Percentiles rank a stretch among this genome's conserved stretches.
phyloP scores from a whole-genome alignment of 257 asterid genomes.

The Anisodus acutangulus region DNA sequence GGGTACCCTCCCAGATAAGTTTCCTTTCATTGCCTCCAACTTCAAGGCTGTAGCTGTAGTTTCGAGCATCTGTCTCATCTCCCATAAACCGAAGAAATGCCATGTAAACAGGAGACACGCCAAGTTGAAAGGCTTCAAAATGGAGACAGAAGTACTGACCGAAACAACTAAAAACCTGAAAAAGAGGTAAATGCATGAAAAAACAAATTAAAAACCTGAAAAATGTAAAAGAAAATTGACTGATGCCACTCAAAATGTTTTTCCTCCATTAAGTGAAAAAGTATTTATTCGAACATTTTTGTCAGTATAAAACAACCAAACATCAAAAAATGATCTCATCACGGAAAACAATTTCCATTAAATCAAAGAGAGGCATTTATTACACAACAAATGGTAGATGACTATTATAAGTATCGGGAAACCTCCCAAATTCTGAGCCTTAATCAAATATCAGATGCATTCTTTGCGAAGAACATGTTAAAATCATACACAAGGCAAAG shows the following conservation, averaged over 20 bases:
- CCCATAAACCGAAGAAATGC: too few species aligned
- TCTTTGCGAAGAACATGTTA: background rate
- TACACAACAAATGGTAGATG: background rate
- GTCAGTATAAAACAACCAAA: background rate
- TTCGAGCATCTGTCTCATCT: too few species aligned
- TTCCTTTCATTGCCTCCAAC: too few species aligned
- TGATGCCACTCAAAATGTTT: background rate
- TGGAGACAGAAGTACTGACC: conserved; percentile 44
- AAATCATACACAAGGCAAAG: background rate
- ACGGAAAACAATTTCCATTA: too few species aligned
- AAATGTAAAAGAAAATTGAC: background rate
- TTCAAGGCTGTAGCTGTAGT: too few species aligned
- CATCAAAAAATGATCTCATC: background rate
- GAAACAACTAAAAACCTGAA: conserved; percentile 60
- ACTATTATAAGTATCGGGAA: background rate
- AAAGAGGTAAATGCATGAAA: background rate
- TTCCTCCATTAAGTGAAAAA: background rate
- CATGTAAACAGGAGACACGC: too few species aligned
- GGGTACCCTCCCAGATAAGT: too few species aligned
- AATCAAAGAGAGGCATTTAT: background rate
- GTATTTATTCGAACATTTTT: background rate
- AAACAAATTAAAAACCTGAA: background rate
- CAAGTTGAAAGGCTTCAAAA: conserved; percentile 25
- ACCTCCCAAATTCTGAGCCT: background rate
- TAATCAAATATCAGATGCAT: background rate